Evolutionary conservation across 768 basidiomycete species (phyloP).

Genomic region (Glaciozyma antarctica): DNA sequence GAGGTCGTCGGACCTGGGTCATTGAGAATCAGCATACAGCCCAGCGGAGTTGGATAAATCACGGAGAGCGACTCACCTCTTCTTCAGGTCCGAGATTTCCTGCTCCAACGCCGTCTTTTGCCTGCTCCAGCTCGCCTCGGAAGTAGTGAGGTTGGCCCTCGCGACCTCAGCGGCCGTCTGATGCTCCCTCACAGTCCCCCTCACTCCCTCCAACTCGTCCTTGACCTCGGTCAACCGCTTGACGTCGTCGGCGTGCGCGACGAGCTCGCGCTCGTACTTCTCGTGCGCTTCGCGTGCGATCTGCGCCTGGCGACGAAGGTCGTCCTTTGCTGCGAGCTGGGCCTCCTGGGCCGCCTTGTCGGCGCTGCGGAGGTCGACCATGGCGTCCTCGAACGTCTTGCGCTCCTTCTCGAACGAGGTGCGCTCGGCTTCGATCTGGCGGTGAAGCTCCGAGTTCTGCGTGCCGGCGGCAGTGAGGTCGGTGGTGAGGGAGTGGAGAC

Average conservation of each 20-base stretch:
- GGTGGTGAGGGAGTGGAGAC: constrained; percentile 49
- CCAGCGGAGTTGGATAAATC: background rate
- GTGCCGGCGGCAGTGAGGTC: constrained; percentile 48
- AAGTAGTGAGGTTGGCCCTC: constrained; percentile 57
- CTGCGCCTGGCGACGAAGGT: constrained; percentile 55
- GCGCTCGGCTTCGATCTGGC: constrained; percentile 59
- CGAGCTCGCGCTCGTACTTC: constrained; percentile 67
- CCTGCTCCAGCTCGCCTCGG: constrained; percentile 68
- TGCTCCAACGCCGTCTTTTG: constrained; percentile 69
- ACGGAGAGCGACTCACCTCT: constrained; percentile 47
- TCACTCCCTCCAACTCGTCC: constrained; percentile 51
- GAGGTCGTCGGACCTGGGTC: constrained; percentile 59
- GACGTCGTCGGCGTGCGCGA: constrained; percentile 76
- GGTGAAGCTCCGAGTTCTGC: constrained; percentile 54
- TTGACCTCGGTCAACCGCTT: constrained; percentile 59
- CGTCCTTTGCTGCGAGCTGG: constrained; percentile 50
- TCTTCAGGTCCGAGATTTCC: constrained; percentile 61
- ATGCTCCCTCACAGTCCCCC: constrained; percentile 52
- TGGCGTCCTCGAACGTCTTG: constrained; percentile 69
- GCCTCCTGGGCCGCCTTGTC: constrained; percentile 58
- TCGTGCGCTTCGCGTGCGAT: constrained; percentile 68
- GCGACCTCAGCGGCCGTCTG: constrained; percentile 62
- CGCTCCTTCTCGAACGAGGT: constrained; percentile 66
- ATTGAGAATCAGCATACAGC: background rate
- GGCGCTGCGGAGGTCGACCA: constrained; percentile 66